Base-by-base conservation (phyloP, 306 rosid genomes). In the Pyrus communis region DNA sequence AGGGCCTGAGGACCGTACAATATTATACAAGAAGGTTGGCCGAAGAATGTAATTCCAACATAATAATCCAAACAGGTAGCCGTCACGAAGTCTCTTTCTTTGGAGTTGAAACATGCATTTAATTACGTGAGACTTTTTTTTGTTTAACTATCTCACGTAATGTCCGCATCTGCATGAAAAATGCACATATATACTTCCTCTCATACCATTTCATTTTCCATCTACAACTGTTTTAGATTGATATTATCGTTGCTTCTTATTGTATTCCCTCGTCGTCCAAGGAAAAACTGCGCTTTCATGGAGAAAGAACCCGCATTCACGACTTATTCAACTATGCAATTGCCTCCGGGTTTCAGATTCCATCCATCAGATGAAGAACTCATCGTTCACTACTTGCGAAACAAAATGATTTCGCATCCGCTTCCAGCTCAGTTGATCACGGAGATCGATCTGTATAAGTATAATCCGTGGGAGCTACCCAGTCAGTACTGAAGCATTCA, bases 341-440 rank as follows among this genome's bases (percentile, higher is more conserved):
- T 91, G 46, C 98, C 98, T 27, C 92, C 97, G 0, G 98, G 96
- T 43, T 93, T 93, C 78, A 83, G 96, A 70, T 93, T 93, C 80
- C 90, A 88, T 72, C 97, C 96, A 4, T 85, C 98, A 33, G 98
- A 93, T 75, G 91, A 91, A 45, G 98, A 93, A 77, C 98, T 93
- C 82, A 78, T 93, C 69, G 89, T 88, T 77, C 89, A 93, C 74
- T 91, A 93, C 87, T 73, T 93, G 78, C 81, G 78, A 55, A 88
- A 84, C 69, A 89, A 81, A 78, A 85, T 84, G 80, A 76, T 82
- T 22, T 93, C 93, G 15, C 76, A 71, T 25, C 93, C 97, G 33
- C 85, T 91, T 69, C 97, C 98, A 4, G 96, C 93, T 0, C 75
- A 77, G 9, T 79, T 92, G 28, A 87, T 91, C 40, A 88, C 91